phyloP scores from a whole-genome alignment of 331 rosid genomes.

The Erythrophleum ivorense region DNA sequence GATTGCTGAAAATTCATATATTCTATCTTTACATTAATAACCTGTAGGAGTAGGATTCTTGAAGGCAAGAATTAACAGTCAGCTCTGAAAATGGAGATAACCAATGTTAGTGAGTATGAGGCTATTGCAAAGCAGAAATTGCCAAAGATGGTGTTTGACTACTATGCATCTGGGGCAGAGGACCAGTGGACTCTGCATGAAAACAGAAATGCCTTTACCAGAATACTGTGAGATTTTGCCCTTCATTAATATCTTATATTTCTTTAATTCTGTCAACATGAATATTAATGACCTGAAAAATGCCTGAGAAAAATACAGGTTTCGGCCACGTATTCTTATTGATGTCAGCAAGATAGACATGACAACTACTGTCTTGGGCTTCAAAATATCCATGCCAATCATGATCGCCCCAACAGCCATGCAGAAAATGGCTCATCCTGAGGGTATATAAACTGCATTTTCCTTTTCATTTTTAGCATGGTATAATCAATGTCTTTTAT shows the following conservation, averaged over 20 bases:
- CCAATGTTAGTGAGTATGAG: conserved; percentile 81
- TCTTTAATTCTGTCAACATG: not conserved
- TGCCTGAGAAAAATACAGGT: conserved; percentile 53
- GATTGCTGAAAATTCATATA: not conserved
- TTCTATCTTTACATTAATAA: conserved; percentile 1
- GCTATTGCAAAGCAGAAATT: conserved; percentile 73
- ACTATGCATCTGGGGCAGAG: conserved; percentile 91
- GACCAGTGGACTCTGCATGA: conserved; percentile 83
- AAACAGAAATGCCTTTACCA: conserved; percentile 78
- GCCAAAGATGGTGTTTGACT: conserved; percentile 83
- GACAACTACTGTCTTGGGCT: conserved; percentile 74
- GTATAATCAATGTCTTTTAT: not conserved
- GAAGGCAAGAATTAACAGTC: conserved; percentile 38
- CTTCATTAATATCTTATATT: not conserved
- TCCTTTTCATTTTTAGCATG: not conserved
- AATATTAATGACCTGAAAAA: conserved; percentile 27
- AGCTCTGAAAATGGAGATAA: conserved; percentile 63
- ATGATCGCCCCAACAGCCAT: conserved; percentile 86
- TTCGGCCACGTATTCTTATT: conserved; percentile 86
- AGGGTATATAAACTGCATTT: conserved; percentile 52
- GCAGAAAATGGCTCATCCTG: conserved; percentile 92
- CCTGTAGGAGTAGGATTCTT: conserved; percentile 24
- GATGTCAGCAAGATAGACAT: conserved; percentile 83
- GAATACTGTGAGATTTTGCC: conserved; percentile 63
- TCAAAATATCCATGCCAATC: conserved; percentile 84